Percentiles rank a stretch among this genome's conserved stretches.
These are phyloP conservation scores for Ceratocystis albifundus DNA, from an alignment of 2,329 filamentous ascomycete genomes.

Conservation along the genomic window DNA sequence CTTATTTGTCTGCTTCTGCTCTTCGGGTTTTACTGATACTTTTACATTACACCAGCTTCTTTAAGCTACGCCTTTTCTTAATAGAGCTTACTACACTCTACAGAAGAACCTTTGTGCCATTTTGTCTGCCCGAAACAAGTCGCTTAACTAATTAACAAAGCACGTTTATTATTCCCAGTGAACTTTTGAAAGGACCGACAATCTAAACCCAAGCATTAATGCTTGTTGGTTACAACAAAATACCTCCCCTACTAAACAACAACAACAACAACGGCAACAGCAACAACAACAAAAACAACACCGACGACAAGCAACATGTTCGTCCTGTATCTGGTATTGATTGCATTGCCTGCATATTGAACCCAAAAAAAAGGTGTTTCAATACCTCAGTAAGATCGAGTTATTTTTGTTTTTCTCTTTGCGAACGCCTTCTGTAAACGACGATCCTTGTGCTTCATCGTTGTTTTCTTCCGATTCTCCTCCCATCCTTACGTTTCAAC, in stretches of 20 bases:
- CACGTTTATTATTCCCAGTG: background rate
- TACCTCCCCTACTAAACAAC: too few species aligned
- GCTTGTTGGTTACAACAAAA: background rate
- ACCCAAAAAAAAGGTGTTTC: background rate
- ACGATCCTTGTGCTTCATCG: background rate
- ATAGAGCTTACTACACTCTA: background rate
- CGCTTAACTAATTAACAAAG: conserved; percentile 1
- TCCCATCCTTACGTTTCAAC: background rate
- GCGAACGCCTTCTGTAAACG: background rate
- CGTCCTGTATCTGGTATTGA: background rate
- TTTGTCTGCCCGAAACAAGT: conserved; percentile 2
- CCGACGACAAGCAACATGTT: background rate
- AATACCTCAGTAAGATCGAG: background rate
- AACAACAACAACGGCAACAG: too few species aligned
- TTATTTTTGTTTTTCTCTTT: background rate
- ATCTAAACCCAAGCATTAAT: background rate
- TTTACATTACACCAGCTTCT: background rate
- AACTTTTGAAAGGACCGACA: conserved; percentile 5
- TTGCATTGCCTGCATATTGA: background rate
- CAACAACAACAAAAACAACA: too few species aligned
- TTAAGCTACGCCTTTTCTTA: background rate
- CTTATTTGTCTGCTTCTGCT: conserved; percentile 1
- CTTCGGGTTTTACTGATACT: background rate
- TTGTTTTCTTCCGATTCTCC: background rate
- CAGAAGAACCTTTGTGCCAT: conserved; percentile 13